Base-by-base conservation (phyloP, 345 rosid species). In the Eucalyptus shirleyi region DNA sequence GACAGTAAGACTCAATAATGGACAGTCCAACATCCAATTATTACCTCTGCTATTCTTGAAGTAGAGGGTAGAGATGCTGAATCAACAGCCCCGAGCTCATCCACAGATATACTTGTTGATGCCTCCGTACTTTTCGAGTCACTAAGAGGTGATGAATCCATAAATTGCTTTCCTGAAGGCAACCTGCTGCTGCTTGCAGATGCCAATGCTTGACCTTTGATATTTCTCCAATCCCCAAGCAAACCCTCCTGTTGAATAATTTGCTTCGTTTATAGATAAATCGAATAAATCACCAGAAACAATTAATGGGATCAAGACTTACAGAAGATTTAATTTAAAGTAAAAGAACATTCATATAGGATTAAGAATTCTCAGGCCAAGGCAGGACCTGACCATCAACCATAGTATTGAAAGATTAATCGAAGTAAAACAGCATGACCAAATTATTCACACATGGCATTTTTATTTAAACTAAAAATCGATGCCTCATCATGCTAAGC, bases 41-140 rank as follows among this genome's bases (percentile, higher is more conserved):
- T 87, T 93, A 96, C 99, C 96, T 98, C 99, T 88, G 90, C 92
- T 19, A 94, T 90, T 93, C 99, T 96, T 65, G 99, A 98, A 89
- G 98, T 93, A 30, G 99, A 96, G 9, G 98, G 96, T 88, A 88
- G 91, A 87, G 95, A 93, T 60, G 93, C 93, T 87, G 98, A 96
- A 92, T 96, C 97, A 82, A 93, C 94, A 80, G 93, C 93, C 88
- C 95, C 90, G 51, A 94, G 92, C 85, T 98, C 97, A 89, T 98
- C 96, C 93, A 94, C n/a, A 28, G 95, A 93, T 88, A 92, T 82
- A 90, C 92, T 95, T 17, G 96, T 90, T 34, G 96, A 95, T 69
- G 96, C 96, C 92, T 98, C 98, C 0, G 94, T 93, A 91, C 94
- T 96, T 93, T 94, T 97, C 4, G 97, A 96, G 92, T 95, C 98